A percentile compares a stretch with the other conserved stretches of the same genome.
These are phyloP conservation scores for Colletotrichum spaethianum DNA, from an alignment of 2,329 filamentous ascomycete genomes.

Conservation along the genomic window DNA sequence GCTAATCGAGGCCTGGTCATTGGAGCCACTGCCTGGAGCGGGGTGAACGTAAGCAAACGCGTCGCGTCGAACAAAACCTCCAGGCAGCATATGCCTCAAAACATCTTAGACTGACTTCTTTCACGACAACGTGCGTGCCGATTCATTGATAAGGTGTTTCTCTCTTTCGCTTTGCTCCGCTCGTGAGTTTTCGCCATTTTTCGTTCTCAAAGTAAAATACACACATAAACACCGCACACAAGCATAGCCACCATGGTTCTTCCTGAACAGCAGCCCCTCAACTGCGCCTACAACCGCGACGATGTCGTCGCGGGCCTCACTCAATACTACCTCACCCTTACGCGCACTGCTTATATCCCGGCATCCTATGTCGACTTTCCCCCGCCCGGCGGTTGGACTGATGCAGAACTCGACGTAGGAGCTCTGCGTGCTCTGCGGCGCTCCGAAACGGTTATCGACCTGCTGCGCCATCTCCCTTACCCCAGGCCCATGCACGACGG, in stretches of 20 bases:
- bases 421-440: constrained; percentile 34
- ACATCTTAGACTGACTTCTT: not conserved
- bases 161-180: not conserved
- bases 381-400: constrained; percentile 32
- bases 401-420: constrained; percentile 35
- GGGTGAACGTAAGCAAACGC: constrained; percentile 31
- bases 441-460: constrained; percentile 34
- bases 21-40: not conserved
- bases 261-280: constrained; percentile 20
- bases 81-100: constrained; percentile 14
- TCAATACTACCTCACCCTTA: constrained; percentile 27
- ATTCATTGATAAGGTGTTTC: too few species aligned
- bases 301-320: constrained; percentile 34
- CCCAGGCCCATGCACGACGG: constrained; percentile 37
- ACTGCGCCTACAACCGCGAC: constrained; percentile 35
- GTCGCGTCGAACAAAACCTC: constrained; percentile 24
- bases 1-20: constrained; percentile 7
- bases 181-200: not conserved
- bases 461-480: constrained; percentile 39
- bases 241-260: constrained; percentile 8
- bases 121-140: not conserved
- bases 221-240: not conserved
- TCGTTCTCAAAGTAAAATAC: too few species aligned
- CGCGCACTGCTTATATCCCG: constrained; percentile 28
- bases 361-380: constrained; percentile 32